Conservation (phyloP, 2,329 filamentous ascomycete species). For the Microthyrium microscopicum region DNA sequence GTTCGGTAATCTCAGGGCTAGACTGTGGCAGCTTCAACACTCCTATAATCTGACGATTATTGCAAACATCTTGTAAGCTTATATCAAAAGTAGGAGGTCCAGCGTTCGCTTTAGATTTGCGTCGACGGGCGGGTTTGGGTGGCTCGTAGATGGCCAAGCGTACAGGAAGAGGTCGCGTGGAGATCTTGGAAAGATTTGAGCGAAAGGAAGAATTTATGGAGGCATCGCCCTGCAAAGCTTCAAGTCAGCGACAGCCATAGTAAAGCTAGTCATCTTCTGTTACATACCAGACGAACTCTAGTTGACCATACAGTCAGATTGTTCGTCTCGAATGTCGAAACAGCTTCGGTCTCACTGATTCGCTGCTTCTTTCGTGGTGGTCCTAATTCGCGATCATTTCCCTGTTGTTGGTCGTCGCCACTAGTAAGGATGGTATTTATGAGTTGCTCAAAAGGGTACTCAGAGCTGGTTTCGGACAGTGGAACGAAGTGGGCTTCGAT, state of each 20-base stretch:
- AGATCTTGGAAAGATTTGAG: not conserved
- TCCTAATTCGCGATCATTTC: not conserved
- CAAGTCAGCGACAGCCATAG: not conserved
- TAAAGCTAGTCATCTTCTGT: not conserved
- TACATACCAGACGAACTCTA: slow-evolving; percentile 1
- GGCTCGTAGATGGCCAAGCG: not conserved
- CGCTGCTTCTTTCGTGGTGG: slow-evolving; percentile 4
- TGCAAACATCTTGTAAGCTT: too few relatives aligned
- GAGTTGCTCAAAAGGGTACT: too few relatives aligned
- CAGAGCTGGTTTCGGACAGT: too few relatives aligned
- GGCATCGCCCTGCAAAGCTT: too few relatives aligned
- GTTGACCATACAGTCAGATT: not conserved
- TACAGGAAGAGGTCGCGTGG: not conserved
- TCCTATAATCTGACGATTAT: too few relatives aligned
- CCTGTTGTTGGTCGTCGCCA: not conserved
- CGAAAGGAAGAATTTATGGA: not conserved
- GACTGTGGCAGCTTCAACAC: too few relatives aligned
- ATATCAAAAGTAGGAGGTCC: too few relatives aligned
- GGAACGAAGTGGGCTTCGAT: too few relatives aligned
- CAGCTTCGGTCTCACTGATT: not conserved
- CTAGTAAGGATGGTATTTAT: not conserved
- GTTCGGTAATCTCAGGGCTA: too few relatives aligned
- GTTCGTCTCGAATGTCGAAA: not conserved
- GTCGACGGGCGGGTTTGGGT: slow-evolving; percentile 7
- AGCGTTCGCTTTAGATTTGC: too few relatives aligned